Base-by-base conservation (phyloP, 257 asterid species). In the Lithospermum erythrorhizon region DNA sequence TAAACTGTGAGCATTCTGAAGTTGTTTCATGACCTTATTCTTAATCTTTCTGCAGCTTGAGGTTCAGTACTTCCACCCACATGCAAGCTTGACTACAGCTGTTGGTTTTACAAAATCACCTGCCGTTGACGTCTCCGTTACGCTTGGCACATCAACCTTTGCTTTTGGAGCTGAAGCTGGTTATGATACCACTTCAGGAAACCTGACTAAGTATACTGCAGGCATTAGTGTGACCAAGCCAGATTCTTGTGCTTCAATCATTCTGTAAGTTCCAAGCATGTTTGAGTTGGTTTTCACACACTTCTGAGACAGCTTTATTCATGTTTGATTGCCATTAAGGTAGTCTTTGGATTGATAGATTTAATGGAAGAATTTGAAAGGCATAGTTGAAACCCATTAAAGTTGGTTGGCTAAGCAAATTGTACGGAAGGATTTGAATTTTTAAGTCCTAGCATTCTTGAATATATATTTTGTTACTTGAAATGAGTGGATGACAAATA, bases 71-170 rank as follows among this genome's bases (percentile, higher is more conserved):
- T 80, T 80, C 70, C 90, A 82, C 63, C 87, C 82, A 61, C 85
- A 85, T 73, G 94, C 90, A 61, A 72, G 85, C 56, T 64, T 85
- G 27, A 60, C 81, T 60, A 75, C 87, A 52, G 90, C 87, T 53
- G 81, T 73, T 57, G 90, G 85, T 65, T 73, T 76, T 61, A 80
- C 62, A 49, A 72, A 76, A 70, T 55, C 70, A n/a, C 94, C 87
- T 47, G 77, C 82, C 15, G 67, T 82, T 35, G 90, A 82, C 70
- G 65, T 80, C 21, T 76, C 90, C 0, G 69, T 80, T 61, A 78
- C 94, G 6, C 70, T 85, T 49, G 94, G 94, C 29, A 85, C 87
- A 71, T 82, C 90, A 69, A 85, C 85, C 37, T 80, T 85, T 68
- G 79, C 79, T 63, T 27, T 85, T 65, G 94, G 90, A 55, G 85